Evolutionary conservation across 495 filamentous ascomycete genomes (phyloP).

Genomic region (Darksidea phi): DNA sequence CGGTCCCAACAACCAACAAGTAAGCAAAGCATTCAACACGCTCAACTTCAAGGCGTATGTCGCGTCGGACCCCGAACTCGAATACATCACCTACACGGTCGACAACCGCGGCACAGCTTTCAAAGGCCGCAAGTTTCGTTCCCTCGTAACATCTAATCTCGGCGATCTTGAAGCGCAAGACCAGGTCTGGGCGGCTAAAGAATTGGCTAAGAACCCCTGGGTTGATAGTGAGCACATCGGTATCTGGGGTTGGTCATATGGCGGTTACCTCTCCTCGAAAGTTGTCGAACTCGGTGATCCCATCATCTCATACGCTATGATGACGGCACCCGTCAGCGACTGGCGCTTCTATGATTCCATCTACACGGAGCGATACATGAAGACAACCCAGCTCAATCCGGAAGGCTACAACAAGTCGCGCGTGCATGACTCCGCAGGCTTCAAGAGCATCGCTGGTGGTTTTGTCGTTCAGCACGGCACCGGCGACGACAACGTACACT

Average conservation of each 20-base stretch:
- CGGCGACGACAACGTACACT: constrained; percentile 62
- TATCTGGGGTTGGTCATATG: constrained; percentile 61
- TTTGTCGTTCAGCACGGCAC: constrained; percentile 57
- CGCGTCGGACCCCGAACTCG: constrained; percentile 56
- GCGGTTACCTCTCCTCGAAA: constrained; percentile 58
- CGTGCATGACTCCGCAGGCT: constrained; percentile 49
- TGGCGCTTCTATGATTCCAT: constrained; percentile 64
- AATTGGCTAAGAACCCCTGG: constrained; percentile 46
- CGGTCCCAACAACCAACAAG: constrained; percentile 54
- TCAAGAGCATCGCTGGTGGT: constrained; percentile 53
- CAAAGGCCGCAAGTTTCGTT: constrained; percentile 54
- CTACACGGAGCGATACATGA: constrained; percentile 67
- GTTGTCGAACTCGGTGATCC: constrained; percentile 54
- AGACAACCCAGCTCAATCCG: constrained; percentile 50
- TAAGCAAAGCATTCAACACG: constrained; percentile 47
- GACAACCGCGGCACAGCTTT: constrained; percentile 59
- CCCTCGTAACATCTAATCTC: constrained; percentile 49
- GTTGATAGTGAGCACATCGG: constrained; percentile 54
- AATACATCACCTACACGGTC: constrained; percentile 56
- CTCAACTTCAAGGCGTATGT: constrained; percentile 55
- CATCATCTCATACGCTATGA: constrained; percentile 53
- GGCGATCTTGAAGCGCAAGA: constrained; percentile 57
- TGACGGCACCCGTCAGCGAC: constrained; percentile 56
- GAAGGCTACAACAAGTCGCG: constrained; percentile 51
- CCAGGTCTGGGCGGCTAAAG: constrained; percentile 56